phyloP scores from a whole-genome alignment of 2,329 filamentous ascomycete species.

The Colletotrichum liriopes region DNA sequence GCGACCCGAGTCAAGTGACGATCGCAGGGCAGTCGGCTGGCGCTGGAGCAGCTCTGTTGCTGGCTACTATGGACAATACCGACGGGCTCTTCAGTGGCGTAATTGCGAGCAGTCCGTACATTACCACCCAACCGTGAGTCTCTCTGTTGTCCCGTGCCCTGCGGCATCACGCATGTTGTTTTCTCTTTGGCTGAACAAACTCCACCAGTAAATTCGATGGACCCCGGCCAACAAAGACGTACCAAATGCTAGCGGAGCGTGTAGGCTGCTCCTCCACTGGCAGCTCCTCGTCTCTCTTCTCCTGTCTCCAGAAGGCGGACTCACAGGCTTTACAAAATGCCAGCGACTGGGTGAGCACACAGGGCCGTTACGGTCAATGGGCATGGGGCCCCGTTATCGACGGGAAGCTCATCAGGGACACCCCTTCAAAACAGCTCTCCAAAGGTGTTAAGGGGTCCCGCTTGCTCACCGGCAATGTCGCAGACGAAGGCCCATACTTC shows the following conservation, averaged over 20 bases:
- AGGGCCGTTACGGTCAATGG: conserved; percentile 29
- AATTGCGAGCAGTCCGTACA: conserved; percentile 33
- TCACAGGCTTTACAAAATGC: conserved; percentile 25
- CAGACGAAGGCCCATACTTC: conserved; percentile 33
- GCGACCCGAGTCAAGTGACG: conserved; percentile 31
- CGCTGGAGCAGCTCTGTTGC: conserved; percentile 8
- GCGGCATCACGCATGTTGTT: neutral
- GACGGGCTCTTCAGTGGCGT: conserved; percentile 22
- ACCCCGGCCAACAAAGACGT: conserved; percentile 1
- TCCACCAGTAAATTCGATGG: conserved; percentile 8
- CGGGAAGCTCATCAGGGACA: conserved; percentile 22
- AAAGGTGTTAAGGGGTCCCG: conserved; percentile 4
- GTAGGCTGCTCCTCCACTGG: conserved; percentile 7
- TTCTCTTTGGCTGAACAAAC: neutral
- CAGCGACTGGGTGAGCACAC: conserved; percentile 35
- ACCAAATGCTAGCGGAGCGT: conserved; percentile 21
- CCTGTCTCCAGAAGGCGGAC: conserved; percentile 30
- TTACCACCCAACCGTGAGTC: conserved; percentile 29
- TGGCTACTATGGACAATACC: conserved; percentile 10
- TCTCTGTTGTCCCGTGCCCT: too few relatives aligned
- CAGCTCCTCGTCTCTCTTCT: neutral
- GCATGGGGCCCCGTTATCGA: conserved; percentile 26
- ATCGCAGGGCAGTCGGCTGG: conserved; percentile 31
- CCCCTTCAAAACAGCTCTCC: neutral
- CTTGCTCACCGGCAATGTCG: conserved; percentile 34